Percentiles rank a stretch among this genome's conserved stretches.
phyloP scores from a whole-genome alignment of 441 rosid genomes.

The Lepidium campestre region DNA sequence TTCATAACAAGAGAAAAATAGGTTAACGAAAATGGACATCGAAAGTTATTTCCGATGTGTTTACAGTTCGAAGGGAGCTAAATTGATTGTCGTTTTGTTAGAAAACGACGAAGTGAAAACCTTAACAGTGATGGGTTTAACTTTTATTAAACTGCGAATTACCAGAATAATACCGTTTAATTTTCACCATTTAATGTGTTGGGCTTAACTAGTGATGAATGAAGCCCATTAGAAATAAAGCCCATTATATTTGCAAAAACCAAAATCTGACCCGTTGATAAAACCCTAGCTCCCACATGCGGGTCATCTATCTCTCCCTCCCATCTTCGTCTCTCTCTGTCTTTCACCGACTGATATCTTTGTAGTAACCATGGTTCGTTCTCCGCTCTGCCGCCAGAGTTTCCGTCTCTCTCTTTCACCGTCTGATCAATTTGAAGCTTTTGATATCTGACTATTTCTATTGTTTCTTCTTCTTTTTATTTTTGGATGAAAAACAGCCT shows the following conservation, averaged over 20 bases:
- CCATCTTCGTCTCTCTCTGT: not conserved
- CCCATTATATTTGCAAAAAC: not conserved
- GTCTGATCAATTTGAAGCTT: not conserved
- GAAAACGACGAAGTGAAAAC: too few relatives aligned
- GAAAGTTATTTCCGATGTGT: too few relatives aligned
- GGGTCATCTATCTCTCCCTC: not conserved
- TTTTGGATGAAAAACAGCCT: conserved; percentile 38
- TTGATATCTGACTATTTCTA: not conserved
- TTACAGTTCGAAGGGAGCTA: too few relatives aligned
- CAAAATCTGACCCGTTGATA: not conserved
- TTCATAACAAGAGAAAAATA: too few relatives aligned
- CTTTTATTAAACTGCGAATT: too few relatives aligned
- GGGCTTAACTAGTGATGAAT: not conserved
- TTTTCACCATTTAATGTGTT: not conserved
- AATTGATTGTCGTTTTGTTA: too few relatives aligned
- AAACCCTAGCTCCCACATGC: conserved; percentile 7
- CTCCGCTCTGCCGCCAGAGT: not conserved
- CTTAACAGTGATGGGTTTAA: too few relatives aligned
- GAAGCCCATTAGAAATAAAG: not conserved
- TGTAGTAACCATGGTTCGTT: conserved; percentile 34
- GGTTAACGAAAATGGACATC: too few relatives aligned
- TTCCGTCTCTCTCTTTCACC: not conserved
- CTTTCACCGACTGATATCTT: not conserved
- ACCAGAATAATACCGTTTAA: too few relatives aligned
- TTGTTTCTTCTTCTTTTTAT: not conserved